phyloP scores from a whole-genome alignment of 2,329 filamentous ascomycete genomes.

The Lasiodiplodia citricola region DNA sequence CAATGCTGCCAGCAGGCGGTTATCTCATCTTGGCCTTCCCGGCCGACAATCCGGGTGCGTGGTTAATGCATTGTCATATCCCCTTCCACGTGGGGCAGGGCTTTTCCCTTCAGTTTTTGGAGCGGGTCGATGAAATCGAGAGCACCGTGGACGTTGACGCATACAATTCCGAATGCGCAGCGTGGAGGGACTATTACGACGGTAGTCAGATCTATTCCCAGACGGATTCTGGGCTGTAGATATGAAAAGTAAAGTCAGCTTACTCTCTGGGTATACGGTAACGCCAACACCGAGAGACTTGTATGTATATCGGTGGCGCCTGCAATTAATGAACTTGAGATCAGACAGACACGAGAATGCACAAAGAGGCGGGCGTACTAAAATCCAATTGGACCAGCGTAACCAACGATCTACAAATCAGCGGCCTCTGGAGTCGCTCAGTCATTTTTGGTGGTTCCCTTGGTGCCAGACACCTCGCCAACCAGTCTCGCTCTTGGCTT shows the following conservation, averaged over 20 bases:
- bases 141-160: conserved; percentile 6
- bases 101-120: conserved; percentile 61
- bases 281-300: neutral
- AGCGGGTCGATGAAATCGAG: conserved; percentile 41
- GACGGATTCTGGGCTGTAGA: conserved; percentile 14
- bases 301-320: neutral
- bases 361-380: neutral
- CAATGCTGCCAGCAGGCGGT: conserved; percentile 39
- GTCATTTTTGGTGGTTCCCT: conserved; percentile 9
- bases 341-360: neutral
- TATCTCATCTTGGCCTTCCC: conserved; percentile 45
- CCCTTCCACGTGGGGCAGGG: conserved; percentile 36
- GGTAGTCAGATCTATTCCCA: neutral
- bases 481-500: neutral
- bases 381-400: neutral
- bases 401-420: neutral
- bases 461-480: neutral
- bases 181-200: conserved; percentile 8
- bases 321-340: neutral
- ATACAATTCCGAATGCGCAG: neutral
- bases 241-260: neutral
- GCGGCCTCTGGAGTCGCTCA: neutral
- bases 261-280: neutral
- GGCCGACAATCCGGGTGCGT: conserved; percentile 45
- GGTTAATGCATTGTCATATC: conserved; percentile 48